These are phyloP conservation scores for Hypsizygus marmoreus DNA, from an alignment of 768 basidiomycete species.

Conservation along the genomic window DNA sequence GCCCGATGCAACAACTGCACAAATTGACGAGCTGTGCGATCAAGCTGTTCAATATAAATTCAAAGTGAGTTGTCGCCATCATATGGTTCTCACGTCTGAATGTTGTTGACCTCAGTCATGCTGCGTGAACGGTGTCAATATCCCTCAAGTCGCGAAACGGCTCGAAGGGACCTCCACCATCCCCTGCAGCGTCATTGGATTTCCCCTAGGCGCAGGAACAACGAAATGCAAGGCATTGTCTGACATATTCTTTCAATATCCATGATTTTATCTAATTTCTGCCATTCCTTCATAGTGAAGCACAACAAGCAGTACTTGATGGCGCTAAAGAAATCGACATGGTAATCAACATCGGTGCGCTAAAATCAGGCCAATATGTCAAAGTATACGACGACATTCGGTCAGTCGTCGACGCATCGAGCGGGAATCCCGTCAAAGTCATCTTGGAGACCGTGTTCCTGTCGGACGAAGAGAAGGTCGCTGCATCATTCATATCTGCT, in stretches of 20 bases:
- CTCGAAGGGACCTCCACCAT: conserved; percentile 38
- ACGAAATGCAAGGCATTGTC: conserved; percentile 47
- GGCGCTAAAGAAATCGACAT: conserved; percentile 56
- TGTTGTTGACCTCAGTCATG: conserved; percentile 39
- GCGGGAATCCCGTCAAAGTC: conserved; percentile 44
- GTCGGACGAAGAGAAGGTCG: conserved; percentile 45
- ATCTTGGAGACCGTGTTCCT: conserved; percentile 55
- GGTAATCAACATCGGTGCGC: conserved; percentile 50
- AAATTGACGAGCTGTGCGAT: conserved; percentile 49
- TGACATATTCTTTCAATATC: neutral
- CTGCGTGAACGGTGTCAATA: conserved; percentile 50
- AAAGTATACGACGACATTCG: conserved; percentile 41
- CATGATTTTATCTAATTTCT: neutral
- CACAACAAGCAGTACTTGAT: conserved; percentile 43
- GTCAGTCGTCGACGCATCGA: conserved; percentile 37
- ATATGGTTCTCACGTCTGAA: neutral
- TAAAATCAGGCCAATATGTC: conserved; percentile 39
- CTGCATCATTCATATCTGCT: conserved; percentile 46
- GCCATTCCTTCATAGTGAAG: conserved; percentile 34
- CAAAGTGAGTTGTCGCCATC: conserved; percentile 35
- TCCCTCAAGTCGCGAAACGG: conserved; percentile 41
- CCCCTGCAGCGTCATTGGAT: conserved; percentile 51
- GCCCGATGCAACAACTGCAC: conserved; percentile 45
- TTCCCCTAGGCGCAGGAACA: conserved; percentile 51
- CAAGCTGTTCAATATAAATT: conserved; percentile 50